Conservation (phyloP, 1,284 basidiomycete species). For the Trichosporon inkin region DNA sequence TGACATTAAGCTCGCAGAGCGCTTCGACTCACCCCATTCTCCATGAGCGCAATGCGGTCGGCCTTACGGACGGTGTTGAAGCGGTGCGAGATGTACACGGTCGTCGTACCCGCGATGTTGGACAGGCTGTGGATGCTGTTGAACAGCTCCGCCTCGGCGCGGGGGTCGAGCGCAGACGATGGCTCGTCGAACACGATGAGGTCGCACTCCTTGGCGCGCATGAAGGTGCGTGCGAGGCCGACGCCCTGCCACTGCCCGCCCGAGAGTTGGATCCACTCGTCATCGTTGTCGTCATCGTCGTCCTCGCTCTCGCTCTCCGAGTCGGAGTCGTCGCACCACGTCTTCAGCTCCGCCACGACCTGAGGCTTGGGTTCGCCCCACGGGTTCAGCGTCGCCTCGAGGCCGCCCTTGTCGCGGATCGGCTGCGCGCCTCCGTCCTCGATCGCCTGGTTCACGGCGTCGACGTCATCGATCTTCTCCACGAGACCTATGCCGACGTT, state of each 20-base stretch:
- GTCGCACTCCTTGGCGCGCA: slow-evolving; percentile 73
- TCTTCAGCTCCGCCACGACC: background rate
- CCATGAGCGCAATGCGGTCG: slow-evolving; percentile 70
- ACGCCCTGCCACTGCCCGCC: slow-evolving; percentile 71
- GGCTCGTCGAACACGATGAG: slow-evolving; percentile 66
- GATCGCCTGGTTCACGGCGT: slow-evolving; percentile 60
- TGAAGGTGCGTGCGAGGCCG: slow-evolving; percentile 76
- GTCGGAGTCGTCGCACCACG: background rate
- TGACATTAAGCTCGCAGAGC: background rate
- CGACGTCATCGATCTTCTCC: slow-evolving; percentile 31
- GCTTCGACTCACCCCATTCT: slow-evolving; percentile 57
- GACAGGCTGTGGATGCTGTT: slow-evolving; percentile 41
- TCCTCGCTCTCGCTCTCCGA: slow-evolving; percentile 6
- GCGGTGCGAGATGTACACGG: slow-evolving; percentile 78
- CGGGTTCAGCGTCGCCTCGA: slow-evolving; percentile 15
- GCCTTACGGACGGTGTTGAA: slow-evolving; percentile 49
- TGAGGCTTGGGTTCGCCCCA: slow-evolving; percentile 8
- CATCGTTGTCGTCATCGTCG: background rate
- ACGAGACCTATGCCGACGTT: slow-evolving; percentile 75
- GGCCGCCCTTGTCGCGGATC: slow-evolving; percentile 27
- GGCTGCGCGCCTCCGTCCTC: slow-evolving; percentile 63
- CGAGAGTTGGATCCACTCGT: slow-evolving; percentile 12
- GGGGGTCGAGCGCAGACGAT: slow-evolving; percentile 65
- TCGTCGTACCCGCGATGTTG: slow-evolving; percentile 55
- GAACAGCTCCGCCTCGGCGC: slow-evolving; percentile 72